Percentiles rank a stretch among this genome's conserved stretches.
These are phyloP conservation scores for Catenaria anguillulae DNA, from an alignment of 371 early-diverging fungal species.

Conservation along the genomic window DNA sequence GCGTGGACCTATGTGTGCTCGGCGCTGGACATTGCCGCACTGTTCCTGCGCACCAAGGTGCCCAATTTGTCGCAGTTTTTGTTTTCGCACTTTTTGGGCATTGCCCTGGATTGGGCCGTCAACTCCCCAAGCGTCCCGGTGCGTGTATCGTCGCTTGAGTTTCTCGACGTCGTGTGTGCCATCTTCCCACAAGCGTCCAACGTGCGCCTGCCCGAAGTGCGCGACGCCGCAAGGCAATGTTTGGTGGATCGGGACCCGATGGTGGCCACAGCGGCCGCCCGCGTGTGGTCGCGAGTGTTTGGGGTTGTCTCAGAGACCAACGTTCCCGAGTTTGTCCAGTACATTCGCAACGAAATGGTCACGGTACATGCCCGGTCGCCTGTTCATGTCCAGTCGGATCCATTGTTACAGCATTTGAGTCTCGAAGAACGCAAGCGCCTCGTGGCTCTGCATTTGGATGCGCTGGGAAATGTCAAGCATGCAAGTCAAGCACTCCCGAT, in stretches of 20 bases:
- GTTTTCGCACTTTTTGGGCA: not conserved
- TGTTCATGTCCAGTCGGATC: not conserved
- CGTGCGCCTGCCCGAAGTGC: not conserved
- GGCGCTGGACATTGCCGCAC: not conserved
- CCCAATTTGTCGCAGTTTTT: not conserved
- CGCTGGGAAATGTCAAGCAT: not conserved
- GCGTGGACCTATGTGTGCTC: slow-evolving; percentile 3
- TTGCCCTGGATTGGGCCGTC: slow-evolving; percentile 3
- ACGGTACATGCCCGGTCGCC: not conserved
- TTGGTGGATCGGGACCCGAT: not conserved
- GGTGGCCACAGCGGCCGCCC: not conserved
- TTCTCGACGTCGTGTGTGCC: not conserved
- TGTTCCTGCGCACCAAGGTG: not conserved
- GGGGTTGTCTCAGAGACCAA: not conserved
- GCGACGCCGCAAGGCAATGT: not conserved
- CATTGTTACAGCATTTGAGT: not conserved
- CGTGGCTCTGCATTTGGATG: not conserved
- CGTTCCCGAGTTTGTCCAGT: not conserved
- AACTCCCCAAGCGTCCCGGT: not conserved
- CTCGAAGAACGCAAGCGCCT: not conserved
- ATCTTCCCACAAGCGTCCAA: not conserved
- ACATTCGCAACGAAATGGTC: not conserved
- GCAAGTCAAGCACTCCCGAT: not conserved
- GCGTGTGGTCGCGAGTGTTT: not conserved
- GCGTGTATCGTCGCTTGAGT: not conserved